phyloP scores from a whole-genome alignment of 1,139 yeast genomes.

The Scheffersomyces lignicola region DNA sequence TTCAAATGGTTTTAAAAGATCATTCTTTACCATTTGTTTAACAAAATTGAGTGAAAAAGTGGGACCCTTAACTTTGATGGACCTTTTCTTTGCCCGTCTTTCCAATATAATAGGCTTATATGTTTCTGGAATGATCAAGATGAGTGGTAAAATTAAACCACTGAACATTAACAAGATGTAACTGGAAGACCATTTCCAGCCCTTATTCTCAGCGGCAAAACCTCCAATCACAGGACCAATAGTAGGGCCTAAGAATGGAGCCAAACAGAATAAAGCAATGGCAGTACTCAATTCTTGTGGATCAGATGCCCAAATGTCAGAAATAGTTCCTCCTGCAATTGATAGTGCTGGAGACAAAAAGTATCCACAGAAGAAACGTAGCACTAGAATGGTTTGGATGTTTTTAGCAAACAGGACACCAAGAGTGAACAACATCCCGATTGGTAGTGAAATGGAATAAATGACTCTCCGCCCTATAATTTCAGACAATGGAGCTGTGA shows the following conservation, averaged over 20 bases:
- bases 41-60: constrained; percentile 18
- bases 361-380: constrained; percentile 78
- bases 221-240: constrained; percentile 84
- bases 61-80: constrained; percentile 44
- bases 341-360: constrained; percentile 84
- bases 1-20: constrained; percentile 61
- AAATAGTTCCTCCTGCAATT: constrained; percentile 82
- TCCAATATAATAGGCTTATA: constrained; percentile 62
- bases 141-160: constrained; percentile 62
- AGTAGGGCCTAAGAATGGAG: constrained; percentile 79
- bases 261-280: constrained; percentile 67
- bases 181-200: constrained; percentile 74
- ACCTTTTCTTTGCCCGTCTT: constrained; percentile 59
- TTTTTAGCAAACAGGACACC: constrained; percentile 68
- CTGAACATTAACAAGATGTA: constrained; percentile 77
- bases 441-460: constrained; percentile 59
- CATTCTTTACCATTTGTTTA: constrained; percentile 34
- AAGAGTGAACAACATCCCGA: constrained; percentile 72
- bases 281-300: constrained; percentile 67
- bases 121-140: constrained; percentile 65
- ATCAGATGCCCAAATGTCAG: constrained; percentile 62
- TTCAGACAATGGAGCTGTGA: constrained; percentile 80
- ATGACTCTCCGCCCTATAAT: constrained; percentile 69
- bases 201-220: constrained; percentile 64
- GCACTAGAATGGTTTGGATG: constrained; percentile 58